Evolutionary conservation across 2,329 filamentous ascomycete genomes (phyloP), one percentile per base, ranked within the genome.

Genomic region (Nemania sp.): DNA sequence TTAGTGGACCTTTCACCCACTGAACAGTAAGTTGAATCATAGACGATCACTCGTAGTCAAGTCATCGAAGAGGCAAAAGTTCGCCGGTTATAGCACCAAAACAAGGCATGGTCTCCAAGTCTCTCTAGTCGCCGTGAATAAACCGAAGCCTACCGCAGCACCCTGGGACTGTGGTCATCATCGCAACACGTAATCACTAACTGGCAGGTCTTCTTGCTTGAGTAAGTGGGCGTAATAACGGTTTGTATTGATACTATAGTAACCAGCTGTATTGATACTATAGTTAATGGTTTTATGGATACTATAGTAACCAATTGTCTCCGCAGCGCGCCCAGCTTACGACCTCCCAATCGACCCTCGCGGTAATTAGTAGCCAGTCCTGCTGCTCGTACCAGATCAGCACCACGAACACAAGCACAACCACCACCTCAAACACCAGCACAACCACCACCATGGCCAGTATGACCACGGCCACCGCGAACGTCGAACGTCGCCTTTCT

Each of bases 291-390:
- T n/a, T n/a, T n/a, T n/a, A n/a, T n/a, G n/a, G n/a, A n/a, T n/a
- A n/a, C n/a, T n/a, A n/a, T n/a, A n/a, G n/a, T n/a, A n/a, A n/a
- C 41, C 41, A 43, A 43, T 28, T 43, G 41, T 31, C 41, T 28
- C 41, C 26, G 19, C 34, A 17, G 26, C 41, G 26, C 41, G 41
- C 41, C 41, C 41, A 31, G 41, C 41, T 43, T 28, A 17, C 24
- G 41, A 43, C 41, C 41, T 31, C 41, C 41, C 41, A 12, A 19
- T 31, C 26, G 26, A 31, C 41, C 41, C 41, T 20, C 34, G 7
- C 2, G 15, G 15, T 9, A n/a, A n/a, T n/a, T n/a, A n/a, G n/a
- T 14, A 4, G 9, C 4, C 28, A 15, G 9, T 34, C n/a, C 15
- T 33, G 14, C 7, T 17, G 34, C 11, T 19, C 17, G n/a, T 17